Conservation (phyloP, 768 basidiomycete genomes). For the Calocera viscosa region DNA sequence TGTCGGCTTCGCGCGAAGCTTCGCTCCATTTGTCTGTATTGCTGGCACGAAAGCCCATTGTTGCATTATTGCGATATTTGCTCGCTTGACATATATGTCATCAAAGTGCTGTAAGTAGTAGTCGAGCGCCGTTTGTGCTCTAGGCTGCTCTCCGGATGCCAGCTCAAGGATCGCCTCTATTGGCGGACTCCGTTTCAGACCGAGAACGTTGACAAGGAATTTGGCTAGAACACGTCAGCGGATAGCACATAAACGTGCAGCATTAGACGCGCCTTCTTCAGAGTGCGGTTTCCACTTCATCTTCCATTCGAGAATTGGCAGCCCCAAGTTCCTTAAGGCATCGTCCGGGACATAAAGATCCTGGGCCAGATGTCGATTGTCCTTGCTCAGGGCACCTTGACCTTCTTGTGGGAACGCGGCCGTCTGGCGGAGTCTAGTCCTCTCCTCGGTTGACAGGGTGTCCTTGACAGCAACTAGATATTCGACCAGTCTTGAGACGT, state of each 20-base stretch:
- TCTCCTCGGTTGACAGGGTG: slow-evolving; percentile 44
- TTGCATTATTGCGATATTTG: slow-evolving; percentile 43
- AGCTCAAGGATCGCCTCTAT: slow-evolving; percentile 53
- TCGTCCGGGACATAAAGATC: slow-evolving; percentile 79
- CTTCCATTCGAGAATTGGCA: slow-evolving; percentile 84
- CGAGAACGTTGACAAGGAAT: slow-evolving; percentile 20
- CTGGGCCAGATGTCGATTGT: slow-evolving; percentile 43
- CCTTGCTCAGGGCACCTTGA: slow-evolving; percentile 15
- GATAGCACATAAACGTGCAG: not conserved
- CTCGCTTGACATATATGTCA: slow-evolving; percentile 43
- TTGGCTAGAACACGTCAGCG: slow-evolving; percentile 7
- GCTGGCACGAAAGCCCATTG: slow-evolving; percentile 72
- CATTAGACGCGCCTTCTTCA: slow-evolving; percentile 59
- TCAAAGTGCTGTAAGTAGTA: slow-evolving; percentile 70
- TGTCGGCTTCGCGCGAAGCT: slow-evolving; percentile 45
- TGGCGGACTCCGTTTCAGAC: slow-evolving; percentile 45
- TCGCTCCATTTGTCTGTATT: slow-evolving; percentile 35
- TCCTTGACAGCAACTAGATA: slow-evolving; percentile 77
- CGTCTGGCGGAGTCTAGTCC: slow-evolving; percentile 46
- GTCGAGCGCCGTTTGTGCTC: slow-evolving; percentile 50
- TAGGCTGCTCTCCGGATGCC: slow-evolving; percentile 44
- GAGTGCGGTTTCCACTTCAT: slow-evolving; percentile 69
- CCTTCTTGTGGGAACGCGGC: slow-evolving; percentile 61
- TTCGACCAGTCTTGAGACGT: slow-evolving; percentile 66
- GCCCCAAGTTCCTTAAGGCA: slow-evolving; percentile 51